phyloP scores from a whole-genome alignment of 257 asterid species.

The Eustoma russellianum region DNA sequence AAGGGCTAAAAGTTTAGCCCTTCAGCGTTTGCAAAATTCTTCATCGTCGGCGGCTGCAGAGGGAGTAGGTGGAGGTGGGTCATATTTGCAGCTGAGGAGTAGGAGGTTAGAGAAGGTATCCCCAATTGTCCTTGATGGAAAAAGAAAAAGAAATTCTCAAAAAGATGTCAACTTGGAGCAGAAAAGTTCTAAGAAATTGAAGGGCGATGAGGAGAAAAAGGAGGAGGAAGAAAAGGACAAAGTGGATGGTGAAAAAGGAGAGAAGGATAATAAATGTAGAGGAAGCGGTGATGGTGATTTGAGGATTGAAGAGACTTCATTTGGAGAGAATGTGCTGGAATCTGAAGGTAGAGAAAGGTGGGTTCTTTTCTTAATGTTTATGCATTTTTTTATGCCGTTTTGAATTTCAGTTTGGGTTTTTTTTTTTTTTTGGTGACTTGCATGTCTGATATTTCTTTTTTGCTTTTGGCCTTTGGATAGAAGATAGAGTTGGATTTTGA shows the following conservation, averaged over 20 bases:
- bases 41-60: background rate
- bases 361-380: background rate
- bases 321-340: conserved; percentile 25
- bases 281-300: background rate
- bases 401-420: background rate
- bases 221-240: conserved; percentile 1
- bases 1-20: conserved; percentile 29
- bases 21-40: conserved; percentile 20
- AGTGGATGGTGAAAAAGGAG: background rate
- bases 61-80: conserved; percentile 15
- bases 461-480: background rate
- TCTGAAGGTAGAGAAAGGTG: conserved; percentile 28
- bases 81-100: conserved; percentile 26
- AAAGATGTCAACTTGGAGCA: conserved; percentile 12
- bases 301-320: conserved; percentile 14
- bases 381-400: background rate
- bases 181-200: background rate
- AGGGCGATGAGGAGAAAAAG: conserved; percentile 1
- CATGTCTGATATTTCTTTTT: conserved; percentile 5
- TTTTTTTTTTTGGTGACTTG: background rate
- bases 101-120: conserved; percentile 17
- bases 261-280: background rate
- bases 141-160: conserved; percentile 10
- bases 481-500: background rate
- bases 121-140: conserved; percentile 10